A percentile compares a stretch with the other conserved stretches of the same genome.
phyloP scores from a whole-genome alignment of 306 rosid genomes.

The Pueraria montana region DNA sequence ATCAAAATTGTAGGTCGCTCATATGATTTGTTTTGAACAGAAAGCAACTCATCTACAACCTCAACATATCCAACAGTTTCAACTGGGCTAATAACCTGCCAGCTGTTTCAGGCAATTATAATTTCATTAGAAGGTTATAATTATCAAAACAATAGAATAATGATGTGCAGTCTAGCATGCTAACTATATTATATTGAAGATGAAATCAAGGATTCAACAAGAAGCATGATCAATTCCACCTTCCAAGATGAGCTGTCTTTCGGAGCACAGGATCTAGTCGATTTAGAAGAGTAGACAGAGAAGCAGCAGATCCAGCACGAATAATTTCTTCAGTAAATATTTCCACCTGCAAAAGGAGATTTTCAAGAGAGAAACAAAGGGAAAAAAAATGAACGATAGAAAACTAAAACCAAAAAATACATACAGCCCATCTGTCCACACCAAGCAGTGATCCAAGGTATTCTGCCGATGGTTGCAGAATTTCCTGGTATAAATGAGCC shows the following conservation, averaged over 20 bases:
- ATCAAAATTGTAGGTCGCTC: slow-evolving; percentile 90
- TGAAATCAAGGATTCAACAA: slow-evolving; percentile 45
- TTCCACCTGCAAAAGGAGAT: slow-evolving; percentile 72
- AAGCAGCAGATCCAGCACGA: slow-evolving; percentile 98
- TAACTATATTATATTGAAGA: slow-evolving; percentile 28
- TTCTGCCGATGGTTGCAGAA: slow-evolving; percentile 96
- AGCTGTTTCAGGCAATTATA: slow-evolving; percentile 69
- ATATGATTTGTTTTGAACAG: slow-evolving; percentile 88
- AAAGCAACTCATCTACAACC: slow-evolving; percentile 89
- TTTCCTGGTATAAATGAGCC: slow-evolving; percentile 79
- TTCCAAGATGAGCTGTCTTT: slow-evolving; percentile 92
- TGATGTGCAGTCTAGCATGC: slow-evolving; percentile 21
- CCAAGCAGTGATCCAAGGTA: slow-evolving; percentile 95
- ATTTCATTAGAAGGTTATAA: slow-evolving; percentile 53
- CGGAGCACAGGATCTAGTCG: slow-evolving; percentile 95
- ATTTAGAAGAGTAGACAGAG: slow-evolving; percentile 89
- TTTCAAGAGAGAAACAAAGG: slow-evolving; percentile 54
- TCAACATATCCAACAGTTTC: slow-evolving; percentile 90
- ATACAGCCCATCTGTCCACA: slow-evolving; percentile 91
- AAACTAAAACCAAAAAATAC: slow-evolving; percentile 46
- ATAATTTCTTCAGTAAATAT: slow-evolving; percentile 98
- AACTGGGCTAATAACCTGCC: slow-evolving; percentile 98
- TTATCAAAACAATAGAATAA: slow-evolving; percentile 33
- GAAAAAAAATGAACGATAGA: background rate
- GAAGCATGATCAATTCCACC: slow-evolving; percentile 60